Percentiles rank a stretch among this genome's conserved stretches.
phyloP scores from a whole-genome alignment of 345 rosid genomes.

The Citrus reticulata region DNA sequence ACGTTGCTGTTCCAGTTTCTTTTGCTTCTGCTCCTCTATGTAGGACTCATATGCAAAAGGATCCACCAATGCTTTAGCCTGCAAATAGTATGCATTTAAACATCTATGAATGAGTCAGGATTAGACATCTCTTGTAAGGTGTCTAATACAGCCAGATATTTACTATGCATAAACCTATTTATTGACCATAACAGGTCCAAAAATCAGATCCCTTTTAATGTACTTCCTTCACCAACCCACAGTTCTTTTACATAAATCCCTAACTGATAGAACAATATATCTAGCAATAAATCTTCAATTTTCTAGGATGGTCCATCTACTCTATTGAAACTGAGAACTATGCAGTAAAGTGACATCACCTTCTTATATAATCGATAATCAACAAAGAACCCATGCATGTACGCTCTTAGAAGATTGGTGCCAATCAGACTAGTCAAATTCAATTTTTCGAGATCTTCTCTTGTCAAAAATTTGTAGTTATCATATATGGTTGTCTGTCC shows the following conservation, averaged over 20 bases:
- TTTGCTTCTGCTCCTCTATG: conserved; percentile 56
- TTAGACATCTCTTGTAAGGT: not conserved
- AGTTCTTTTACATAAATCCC: not conserved
- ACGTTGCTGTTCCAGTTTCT: conserved; percentile 54
- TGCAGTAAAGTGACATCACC: conserved; percentile 32
- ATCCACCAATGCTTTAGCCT: conserved; percentile 66
- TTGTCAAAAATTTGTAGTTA: conserved; percentile 79
- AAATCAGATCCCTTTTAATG: not conserved
- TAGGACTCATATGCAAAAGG: conserved; percentile 69
- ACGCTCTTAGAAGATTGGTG: conserved; percentile 87
- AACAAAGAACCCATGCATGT: conserved; percentile 89
- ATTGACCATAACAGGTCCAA: not conserved
- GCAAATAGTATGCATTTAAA: conserved; percentile 13
- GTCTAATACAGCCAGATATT: not conserved
- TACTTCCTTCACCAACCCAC: not conserved
- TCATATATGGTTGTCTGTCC: conserved; percentile 80
- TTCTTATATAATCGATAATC: conserved; percentile 71
- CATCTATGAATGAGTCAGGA: not conserved
- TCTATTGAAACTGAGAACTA: not conserved
- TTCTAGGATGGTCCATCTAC: not conserved
- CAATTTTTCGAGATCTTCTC: conserved; percentile 81
- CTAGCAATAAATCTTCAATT: not conserved
- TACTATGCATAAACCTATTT: not conserved
- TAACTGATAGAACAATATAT: not conserved
- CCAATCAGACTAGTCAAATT: conserved; percentile 80